These are phyloP conservation scores for Trypanosoma cruzi DNA, from an alignment of 208 protist genomes.

Conservation along the genomic window DNA sequence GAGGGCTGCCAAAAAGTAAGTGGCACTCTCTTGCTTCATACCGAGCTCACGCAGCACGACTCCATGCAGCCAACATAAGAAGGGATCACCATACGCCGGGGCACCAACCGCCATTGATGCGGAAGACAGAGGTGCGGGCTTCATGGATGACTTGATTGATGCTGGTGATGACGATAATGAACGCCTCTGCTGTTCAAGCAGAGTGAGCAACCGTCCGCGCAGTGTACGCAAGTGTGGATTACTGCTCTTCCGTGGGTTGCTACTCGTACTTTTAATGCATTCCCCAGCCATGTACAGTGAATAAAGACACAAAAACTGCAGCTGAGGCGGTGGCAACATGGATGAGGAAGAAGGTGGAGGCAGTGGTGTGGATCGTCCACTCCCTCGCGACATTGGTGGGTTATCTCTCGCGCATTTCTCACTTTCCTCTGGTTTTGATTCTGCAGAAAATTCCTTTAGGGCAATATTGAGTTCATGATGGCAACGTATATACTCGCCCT, in stretches of 20 bases:
- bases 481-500: constrained; percentile 79
- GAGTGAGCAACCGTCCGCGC: constrained; percentile 60
- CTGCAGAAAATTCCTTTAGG: constrained; percentile 35
- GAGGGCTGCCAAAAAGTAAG: constrained; percentile 61
- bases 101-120: constrained; percentile 8
- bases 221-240: constrained; percentile 76
- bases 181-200: constrained; percentile 43
- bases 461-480: constrained; percentile 54
- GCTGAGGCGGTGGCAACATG: constrained; percentile 13
- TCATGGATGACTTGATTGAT: neutral
- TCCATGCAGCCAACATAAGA: constrained; percentile 81
- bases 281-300: constrained; percentile 81
- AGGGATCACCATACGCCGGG: constrained; percentile 51
- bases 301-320: constrained; percentile 82
- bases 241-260: constrained; percentile 40
- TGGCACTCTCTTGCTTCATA: constrained; percentile 75
- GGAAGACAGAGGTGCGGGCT: neutral
- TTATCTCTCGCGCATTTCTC: neutral
- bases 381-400: neutral
- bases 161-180: constrained; percentile 11
- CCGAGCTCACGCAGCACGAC: constrained; percentile 79
- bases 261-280: constrained; percentile 46
- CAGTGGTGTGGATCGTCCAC: neutral
- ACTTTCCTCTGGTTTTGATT: neutral
- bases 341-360: constrained; percentile 4